A percentile compares a stretch with the other conserved stretches of the same genome.
phyloP scores from a whole-genome alignment of 2,329 filamentous ascomycete species.

The Aspergillus quadrilineatus region DNA sequence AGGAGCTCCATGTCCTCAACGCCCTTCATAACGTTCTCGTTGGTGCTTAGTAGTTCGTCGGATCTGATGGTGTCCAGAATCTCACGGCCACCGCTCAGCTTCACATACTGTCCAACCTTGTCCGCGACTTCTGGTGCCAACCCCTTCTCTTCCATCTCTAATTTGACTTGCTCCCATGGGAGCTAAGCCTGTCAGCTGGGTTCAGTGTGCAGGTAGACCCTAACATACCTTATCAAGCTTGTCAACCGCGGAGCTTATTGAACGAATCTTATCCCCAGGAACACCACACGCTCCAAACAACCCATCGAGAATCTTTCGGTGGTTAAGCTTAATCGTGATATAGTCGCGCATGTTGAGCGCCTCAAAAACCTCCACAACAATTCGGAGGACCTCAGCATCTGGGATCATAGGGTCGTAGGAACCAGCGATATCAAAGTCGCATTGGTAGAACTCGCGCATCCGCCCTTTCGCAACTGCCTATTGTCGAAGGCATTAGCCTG shows the following conservation, averaged over 20 bases:
- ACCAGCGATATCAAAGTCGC: constrained; percentile 93
- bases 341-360: constrained; percentile 70
- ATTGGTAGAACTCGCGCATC: constrained; percentile 96
- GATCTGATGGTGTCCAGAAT: constrained; percentile 68
- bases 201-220: neutral
- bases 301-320: constrained; percentile 90
- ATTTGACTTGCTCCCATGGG: constrained; percentile 86
- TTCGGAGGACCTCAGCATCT: constrained; percentile 83
- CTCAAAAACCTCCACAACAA: constrained; percentile 82
- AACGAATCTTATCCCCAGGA: constrained; percentile 78
- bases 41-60: constrained; percentile 65
- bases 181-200: constrained; percentile 8
- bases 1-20: constrained; percentile 77
- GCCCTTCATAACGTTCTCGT: constrained; percentile 73
- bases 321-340: constrained; percentile 91
- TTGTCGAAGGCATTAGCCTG: neutral
- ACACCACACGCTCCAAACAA: constrained; percentile 91
- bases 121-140: constrained; percentile 75
- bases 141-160: constrained; percentile 93
- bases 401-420: constrained; percentile 85
- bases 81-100: constrained; percentile 71
- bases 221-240: constrained; percentile 78
- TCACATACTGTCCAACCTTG: constrained; percentile 82
- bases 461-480: constrained; percentile 80
- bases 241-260: constrained; percentile 90